Evolutionary conservation across 371 early-diverging fungal species (phyloP).

Genomic region (Conidiobolus incongruus): DNA sequence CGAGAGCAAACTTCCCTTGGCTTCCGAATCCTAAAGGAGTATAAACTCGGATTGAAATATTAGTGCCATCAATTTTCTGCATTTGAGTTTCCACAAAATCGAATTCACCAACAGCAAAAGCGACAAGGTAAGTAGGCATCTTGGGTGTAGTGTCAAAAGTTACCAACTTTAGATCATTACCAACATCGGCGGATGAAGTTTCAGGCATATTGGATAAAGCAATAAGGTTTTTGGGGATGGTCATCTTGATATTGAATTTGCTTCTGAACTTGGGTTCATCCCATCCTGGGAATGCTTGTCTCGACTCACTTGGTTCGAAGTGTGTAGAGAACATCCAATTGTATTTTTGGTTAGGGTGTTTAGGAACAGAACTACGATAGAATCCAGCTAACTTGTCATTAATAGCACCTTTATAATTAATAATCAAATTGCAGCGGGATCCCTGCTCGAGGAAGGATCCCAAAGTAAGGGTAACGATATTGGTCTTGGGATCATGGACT

Average conservation of each 20-base stretch:
- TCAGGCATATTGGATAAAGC: constrained; percentile 75
- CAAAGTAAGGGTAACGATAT: constrained; percentile 25
- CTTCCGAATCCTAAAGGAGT: constrained; percentile 34
- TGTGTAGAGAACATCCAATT: constrained; percentile 55
- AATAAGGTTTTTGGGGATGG: constrained; percentile 30
- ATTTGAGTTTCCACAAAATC: constrained; percentile 60
- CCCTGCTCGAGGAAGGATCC: constrained; percentile 26
- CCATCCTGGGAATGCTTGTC: constrained; percentile 82
- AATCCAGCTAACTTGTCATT: constrained; percentile 73
- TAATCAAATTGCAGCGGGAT: constrained; percentile 17
- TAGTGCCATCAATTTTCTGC: constrained; percentile 25
- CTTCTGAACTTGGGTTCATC: constrained; percentile 77
- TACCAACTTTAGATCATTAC: constrained; percentile 13
- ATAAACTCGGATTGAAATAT: constrained; percentile 49
- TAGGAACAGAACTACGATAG: constrained; percentile 28
- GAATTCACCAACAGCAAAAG: constrained; percentile 74
- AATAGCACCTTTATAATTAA: constrained; percentile 40
- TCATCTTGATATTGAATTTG: constrained; percentile 57
- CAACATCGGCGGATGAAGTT: constrained; percentile 12
- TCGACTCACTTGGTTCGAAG: constrained; percentile 76
- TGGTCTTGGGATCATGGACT: constrained; percentile 25
- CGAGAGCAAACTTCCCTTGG: constrained; percentile 56
- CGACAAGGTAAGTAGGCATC: constrained; percentile 31
- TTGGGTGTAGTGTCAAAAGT: constrained; percentile 59
- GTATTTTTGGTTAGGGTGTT: not conserved